phyloP scores from a whole-genome alignment of 805 yeast species.

The Ogataea nakhonphanomensis region DNA sequence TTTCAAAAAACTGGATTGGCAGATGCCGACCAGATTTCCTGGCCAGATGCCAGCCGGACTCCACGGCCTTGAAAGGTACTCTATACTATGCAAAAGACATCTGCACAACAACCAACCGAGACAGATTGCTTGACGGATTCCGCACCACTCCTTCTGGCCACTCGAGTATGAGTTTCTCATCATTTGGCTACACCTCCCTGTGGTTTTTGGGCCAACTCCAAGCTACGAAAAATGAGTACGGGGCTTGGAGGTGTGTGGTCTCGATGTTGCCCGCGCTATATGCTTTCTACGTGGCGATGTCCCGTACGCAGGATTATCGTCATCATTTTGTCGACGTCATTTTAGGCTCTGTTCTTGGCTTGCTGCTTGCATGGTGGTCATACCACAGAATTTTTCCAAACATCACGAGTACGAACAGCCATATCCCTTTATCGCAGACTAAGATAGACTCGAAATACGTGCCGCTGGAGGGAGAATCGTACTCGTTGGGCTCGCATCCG shows the following conservation, averaged over 20 bases:
- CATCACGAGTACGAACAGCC: conserved; percentile 32
- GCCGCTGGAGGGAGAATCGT: conserved; percentile 9
- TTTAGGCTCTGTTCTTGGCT: conserved; percentile 69
- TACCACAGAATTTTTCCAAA: conserved; percentile 53
- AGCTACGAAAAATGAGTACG: conserved; percentile 37
- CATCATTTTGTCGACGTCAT: conserved; percentile 88
- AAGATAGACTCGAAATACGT: conserved; percentile 8
- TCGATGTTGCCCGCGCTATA: conserved; percentile 56
- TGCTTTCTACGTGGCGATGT: conserved; percentile 74
- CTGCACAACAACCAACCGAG: conserved; percentile 51
- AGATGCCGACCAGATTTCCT: conserved; percentile 90
- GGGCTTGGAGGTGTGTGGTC: conserved; percentile 61
- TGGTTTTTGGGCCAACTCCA: conserved; percentile 69
- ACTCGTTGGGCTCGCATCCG: conserved; percentile 11
- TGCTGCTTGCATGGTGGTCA: conserved; percentile 52
- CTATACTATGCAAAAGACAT: conserved; percentile 60
- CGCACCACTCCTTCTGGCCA: conserved; percentile 85
- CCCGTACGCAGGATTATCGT: conserved; percentile 88
- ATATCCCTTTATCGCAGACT: conserved; percentile 36
- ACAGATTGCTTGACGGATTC: conserved; percentile 60
- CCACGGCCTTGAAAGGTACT: conserved; percentile 51
- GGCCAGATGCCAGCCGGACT: conserved; percentile 73
- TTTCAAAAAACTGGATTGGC: conserved; percentile 80
- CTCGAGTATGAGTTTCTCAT: conserved; percentile 66
- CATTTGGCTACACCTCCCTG: conserved; percentile 57